Evolutionary conservation across 805 yeast genomes (phyloP).

Genomic region (Lipomyces orientalis): DNA sequence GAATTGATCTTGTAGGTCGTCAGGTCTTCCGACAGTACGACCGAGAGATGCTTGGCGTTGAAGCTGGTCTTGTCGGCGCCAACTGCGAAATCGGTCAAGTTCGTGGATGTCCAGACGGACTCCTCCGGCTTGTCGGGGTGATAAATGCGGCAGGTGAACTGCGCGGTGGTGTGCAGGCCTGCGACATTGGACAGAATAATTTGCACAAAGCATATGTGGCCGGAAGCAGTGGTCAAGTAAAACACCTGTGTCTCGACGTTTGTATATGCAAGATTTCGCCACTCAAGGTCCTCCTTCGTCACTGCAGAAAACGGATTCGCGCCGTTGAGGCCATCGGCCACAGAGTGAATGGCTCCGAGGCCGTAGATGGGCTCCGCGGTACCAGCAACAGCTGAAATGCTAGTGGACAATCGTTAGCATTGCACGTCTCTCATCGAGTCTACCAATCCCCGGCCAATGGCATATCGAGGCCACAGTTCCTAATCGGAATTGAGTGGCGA

Average conservation of each 20-base stretch:
- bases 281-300: conserved; percentile 69
- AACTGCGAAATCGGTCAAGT: conserved; percentile 75
- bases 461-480: not conserved
- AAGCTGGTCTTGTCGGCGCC: conserved; percentile 64
- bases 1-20: conserved; percentile 60
- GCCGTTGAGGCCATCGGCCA: conserved; percentile 62
- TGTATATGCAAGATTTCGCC: conserved; percentile 77
- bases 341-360: conserved; percentile 86
- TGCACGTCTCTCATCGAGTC: not conserved
- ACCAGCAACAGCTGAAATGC: conserved; percentile 91
- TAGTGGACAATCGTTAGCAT: not conserved
- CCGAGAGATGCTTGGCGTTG: conserved; percentile 72
- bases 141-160: conserved; percentile 85
- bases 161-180: conserved; percentile 78
- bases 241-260: conserved; percentile 96
- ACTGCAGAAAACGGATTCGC: conserved; percentile 66
- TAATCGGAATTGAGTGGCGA: not conserved
- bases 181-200: conserved; percentile 90
- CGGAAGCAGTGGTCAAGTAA: conserved; percentile 70
- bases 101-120: conserved; percentile 88
- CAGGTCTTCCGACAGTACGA: conserved; percentile 64
- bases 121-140: conserved; percentile 58
- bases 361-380: conserved; percentile 98
- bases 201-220: conserved; percentile 77
- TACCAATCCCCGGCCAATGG: not conserved